Percentiles rank a stretch among this genome's conserved stretches.
These are phyloP conservation scores for Stagonosporopsis cucurbitacearum DNA, from an alignment of 2,329 filamentous ascomycete species.

Conservation along the genomic window DNA sequence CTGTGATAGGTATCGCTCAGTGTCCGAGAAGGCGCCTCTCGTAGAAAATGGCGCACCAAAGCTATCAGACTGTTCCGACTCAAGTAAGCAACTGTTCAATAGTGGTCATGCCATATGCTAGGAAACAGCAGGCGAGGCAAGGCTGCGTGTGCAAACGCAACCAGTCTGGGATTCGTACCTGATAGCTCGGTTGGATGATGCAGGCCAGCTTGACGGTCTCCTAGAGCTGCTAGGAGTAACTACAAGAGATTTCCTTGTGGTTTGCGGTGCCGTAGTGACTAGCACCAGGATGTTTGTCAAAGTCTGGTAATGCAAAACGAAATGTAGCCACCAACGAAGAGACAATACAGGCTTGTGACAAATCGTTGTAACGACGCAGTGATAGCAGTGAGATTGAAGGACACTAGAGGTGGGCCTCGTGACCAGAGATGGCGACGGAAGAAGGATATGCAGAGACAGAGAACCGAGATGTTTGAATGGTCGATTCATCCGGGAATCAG, in stretches of 20 bases:
- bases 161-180: slow-evolving; percentile 39
- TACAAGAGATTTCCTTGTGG: slow-evolving; percentile 13
- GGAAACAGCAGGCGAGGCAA: slow-evolving; percentile 36
- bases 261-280: slow-evolving; percentile 15
- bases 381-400: slow-evolving; percentile 29
- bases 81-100: neutral
- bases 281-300: slow-evolving; percentile 8
- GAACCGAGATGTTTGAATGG: slow-evolving; percentile 40
- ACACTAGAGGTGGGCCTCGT: slow-evolving; percentile 38
- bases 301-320: slow-evolving; percentile 19
- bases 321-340: slow-evolving; percentile 25
- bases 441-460: slow-evolving; percentile 42
- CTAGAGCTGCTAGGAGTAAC: slow-evolving; percentile 20
- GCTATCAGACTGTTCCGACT: slow-evolving; percentile 39
- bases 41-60: slow-evolving; percentile 36
- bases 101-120: slow-evolving; percentile 13
- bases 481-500: slow-evolving; percentile 49
- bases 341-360: slow-evolving; percentile 28
- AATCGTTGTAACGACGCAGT: slow-evolving; percentile 35
- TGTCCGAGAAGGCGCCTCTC: slow-evolving; percentile 28
- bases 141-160: slow-evolving; percentile 24
- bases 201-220: slow-evolving; percentile 48
- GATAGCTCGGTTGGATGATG: slow-evolving; percentile 43
- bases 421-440: slow-evolving; percentile 36
- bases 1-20: slow-evolving; percentile 36